Base-by-base conservation (phyloP, 257 asterid genomes). In the Capsicum rhomboideum region DNA sequence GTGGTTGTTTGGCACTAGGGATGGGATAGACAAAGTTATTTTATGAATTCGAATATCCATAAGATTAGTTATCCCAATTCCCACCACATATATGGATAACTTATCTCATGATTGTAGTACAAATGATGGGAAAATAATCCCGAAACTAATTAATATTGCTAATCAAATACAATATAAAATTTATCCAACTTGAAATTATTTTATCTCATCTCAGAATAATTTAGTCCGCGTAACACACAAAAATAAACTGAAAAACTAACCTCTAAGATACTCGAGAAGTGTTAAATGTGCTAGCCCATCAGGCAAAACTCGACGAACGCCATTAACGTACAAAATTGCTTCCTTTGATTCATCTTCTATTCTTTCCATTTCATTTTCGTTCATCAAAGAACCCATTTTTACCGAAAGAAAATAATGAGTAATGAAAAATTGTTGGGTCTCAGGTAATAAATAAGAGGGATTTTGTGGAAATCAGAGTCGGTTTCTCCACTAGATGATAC, bases 241-340 rank as follows among this genome's bases (percentile, higher is more conserved):
- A 71, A 71, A 11, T n/a, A 58, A 42, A 23, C 52, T 53, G 13
- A 3, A 31, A 26, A 71, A 10, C 80, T 9, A 69, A 96, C 99
- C 99, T 90, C 98, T 87, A 83, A 96, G 98, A 88, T 94, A 94
- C 82, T 96, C 99, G 56, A 96, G 98, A 55, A 96, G 98, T 86
- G 98, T 96, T 64, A 92, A 52, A 85, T 96, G 96, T 68, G 98
- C 98, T 85, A 93, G 89, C 6, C 98, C 98, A 88, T 96, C 97
- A 44, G 97, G 95, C 89, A 96, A 89, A 84, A 93, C 91, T 83
- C 94, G 89, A 83, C 98, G 98, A 82, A 90, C 94, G 12, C 98
- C 99, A 88, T 96, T 96, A 46, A 96, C 95, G 81, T 91, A 96
- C 18, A 94, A 59, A 79, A 94, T 92, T 40, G 98, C 90, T 87